Evolutionary conservation across 352 stramenopile species (phyloP), one percentile per base, ranked within the genome.

Genomic region (Phytophthora megakarya): DNA sequence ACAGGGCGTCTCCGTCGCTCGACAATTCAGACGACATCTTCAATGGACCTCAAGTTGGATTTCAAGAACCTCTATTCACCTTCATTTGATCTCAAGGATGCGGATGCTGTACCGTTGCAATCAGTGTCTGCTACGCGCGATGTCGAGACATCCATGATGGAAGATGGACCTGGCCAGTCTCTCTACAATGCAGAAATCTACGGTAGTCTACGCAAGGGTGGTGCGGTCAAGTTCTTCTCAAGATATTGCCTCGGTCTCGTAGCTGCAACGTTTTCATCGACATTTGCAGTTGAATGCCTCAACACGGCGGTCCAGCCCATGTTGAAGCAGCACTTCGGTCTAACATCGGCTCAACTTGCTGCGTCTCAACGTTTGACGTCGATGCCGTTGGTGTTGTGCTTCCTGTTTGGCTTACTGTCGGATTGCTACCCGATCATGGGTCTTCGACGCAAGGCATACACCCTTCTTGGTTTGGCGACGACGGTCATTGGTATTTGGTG

Each of bases 381-480:
- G 12, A 64, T 97, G 13, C 87, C 87, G 8, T 80, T 85, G 65
- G 70, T 68, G 1, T 70, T 92, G 33, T 95, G 92, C 57, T 84
- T 97, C 33, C 44, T 96, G 21, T 76, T 95, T 39, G 91, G 87
- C 37, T 70, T 95, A 23, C 26, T 96, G 5, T 84, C 73, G 8
- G 89, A 96, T 63, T 89, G 72, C 39, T 84, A 88, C 50, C 89
- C 89, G n/a, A 88, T 97, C 61, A 76, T 78, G 54, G 84, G 87
- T 7, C 76, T 81, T 18, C 86, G 83, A 19, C 75, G 87, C 11
- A 94, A 93, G 61, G 69, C 74, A 22, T 97, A 97, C 63, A 84
- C 91, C 47, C 59, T 90, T 4, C 35, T 90, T n/a, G 89, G 89
- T 0, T 51, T 81, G 35, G 40, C 47, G 12, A 53, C 66, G 1